Percentiles rank a stretch among this genome's conserved stretches.
These are phyloP conservation scores for Coelastrella sp. DNA, from an alignment of 139 green algal species.

Conservation along the genomic window DNA sequence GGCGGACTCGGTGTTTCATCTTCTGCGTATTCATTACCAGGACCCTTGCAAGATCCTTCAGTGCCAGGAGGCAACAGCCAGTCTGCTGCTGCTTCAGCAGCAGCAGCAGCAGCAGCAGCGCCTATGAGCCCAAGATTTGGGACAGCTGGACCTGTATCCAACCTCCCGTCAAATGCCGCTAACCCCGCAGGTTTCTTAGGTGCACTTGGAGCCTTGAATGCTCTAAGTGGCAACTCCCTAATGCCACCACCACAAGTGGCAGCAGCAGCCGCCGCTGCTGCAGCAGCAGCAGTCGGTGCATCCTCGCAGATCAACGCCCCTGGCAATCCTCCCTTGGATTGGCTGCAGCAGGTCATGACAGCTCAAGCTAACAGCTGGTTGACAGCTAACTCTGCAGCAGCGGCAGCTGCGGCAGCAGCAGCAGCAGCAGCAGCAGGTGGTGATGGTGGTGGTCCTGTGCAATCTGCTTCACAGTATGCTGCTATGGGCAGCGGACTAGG, in stretches of 20 bases:
- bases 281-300: conserved; percentile 15
- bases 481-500: neutral
- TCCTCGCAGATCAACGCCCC: neutral
- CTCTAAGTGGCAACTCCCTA: neutral
- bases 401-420: conserved; percentile 10
- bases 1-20: neutral
- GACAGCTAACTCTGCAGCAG: conserved; percentile 1
- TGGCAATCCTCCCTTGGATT: neutral
- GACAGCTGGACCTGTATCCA: too few species aligned
- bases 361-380: conserved; percentile 32
- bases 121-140: neutral
- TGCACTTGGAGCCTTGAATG: neutral
- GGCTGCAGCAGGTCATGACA: conserved; percentile 36
- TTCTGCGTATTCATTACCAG: neutral
- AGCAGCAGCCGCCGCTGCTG: conserved; percentile 29
- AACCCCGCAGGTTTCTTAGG: neutral
- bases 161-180: too few species aligned
- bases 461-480: conserved; percentile 38
- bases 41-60: neutral
- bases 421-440: conserved; percentile 4
- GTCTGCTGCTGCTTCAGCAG: neutral
- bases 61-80: neutral
- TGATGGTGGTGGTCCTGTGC: conserved; percentile 13
- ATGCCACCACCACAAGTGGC: neutral
- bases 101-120: conserved; percentile 33